These are phyloP conservation scores for Cucurbita argyrosperma DNA, from an alignment of 306 rosid species.

Conservation along the genomic window DNA sequence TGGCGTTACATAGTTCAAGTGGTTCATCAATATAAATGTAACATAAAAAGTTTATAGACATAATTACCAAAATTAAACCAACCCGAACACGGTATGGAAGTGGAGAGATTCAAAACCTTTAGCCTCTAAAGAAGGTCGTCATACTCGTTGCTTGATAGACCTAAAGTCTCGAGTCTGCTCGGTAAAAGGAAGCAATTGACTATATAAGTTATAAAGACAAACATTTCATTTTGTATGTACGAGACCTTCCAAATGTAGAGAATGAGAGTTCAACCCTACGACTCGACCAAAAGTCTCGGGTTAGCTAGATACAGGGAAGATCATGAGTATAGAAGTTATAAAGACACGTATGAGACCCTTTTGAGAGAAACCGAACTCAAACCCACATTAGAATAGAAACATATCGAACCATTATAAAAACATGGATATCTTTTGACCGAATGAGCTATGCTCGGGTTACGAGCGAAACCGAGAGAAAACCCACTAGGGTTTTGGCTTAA, in stretches of 20 bases:
- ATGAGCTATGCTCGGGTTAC: too few relatives aligned
- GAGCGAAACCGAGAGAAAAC: not conserved
- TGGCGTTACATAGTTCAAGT: not conserved
- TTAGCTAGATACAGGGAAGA: not conserved
- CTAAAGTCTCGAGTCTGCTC: too few relatives aligned
- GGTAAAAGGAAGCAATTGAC: too few relatives aligned
- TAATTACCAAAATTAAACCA: too few relatives aligned
- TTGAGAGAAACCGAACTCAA: not conserved
- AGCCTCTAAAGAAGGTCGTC: not conserved
- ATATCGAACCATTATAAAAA: not conserved
- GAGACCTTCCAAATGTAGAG: too few relatives aligned
- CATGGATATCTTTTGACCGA: too few relatives aligned
- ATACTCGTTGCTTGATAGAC: not conserved
- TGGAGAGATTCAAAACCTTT: too few relatives aligned
- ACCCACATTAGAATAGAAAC: not conserved
- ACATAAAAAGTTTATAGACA: too few relatives aligned
- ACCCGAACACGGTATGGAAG: too few relatives aligned
- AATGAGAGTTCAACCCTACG: not conserved
- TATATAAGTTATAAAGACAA: too few relatives aligned
- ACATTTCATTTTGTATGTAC: too few relatives aligned
- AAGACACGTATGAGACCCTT: not conserved
- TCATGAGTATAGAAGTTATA: not conserved
- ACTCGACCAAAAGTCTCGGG: not conserved
- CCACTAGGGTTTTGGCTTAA: not conserved
- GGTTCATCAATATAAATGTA: not conserved